Base-by-base conservation (phyloP, 1,284 basidiomycete genomes). In the Ganoderma lucidum region DNA sequence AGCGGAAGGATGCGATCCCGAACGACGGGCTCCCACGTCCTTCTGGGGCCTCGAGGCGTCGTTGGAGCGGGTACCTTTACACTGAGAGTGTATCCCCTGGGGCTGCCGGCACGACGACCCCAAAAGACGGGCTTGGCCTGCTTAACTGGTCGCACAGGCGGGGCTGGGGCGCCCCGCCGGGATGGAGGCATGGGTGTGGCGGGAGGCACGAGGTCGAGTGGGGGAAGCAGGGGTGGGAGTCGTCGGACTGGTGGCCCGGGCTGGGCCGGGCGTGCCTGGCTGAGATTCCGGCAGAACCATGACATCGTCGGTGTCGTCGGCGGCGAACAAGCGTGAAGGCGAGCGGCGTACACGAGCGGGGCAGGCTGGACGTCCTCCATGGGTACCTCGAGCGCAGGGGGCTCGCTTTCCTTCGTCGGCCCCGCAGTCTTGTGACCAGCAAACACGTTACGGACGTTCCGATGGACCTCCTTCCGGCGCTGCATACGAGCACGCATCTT, bases 401-500 rank as follows among this genome's bases (percentile, higher is more conserved):
- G 48, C 10, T 51, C 48, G 48, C 8, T 23, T 4, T 28, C 48
- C 48, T 51, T 28, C 48, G 12, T 28, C 23, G 48, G 23, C 3
- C 10, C 48, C 23, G 23, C 3, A 2, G 23, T 12, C 23, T 28
- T 28, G 48, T 28, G 23, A 19, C 48, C 23, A 3, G 48, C 48
- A 28, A 51, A 12, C 23, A 28, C 48, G 23, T 51, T 51, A 5
- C 48, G 23, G 23, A 51, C 23, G 48, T 51, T 51, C 48, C 48
- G 48, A 51, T 51, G 14, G 23, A 51, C 48, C 48, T 51, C 48
- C 48, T 51, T 51, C 48, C 23, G 23, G 48, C 48, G 48, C 48
- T 51, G 48, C 48, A 51, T 51, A 51, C n/a, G 48, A 51, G 48
- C 48, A 28, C 48, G 48, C 48, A 51, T 28, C 48, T 51, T 51